Conservation (phyloP, 2,329 filamentous ascomycete genomes). For the Fusarium multiceps region DNA sequence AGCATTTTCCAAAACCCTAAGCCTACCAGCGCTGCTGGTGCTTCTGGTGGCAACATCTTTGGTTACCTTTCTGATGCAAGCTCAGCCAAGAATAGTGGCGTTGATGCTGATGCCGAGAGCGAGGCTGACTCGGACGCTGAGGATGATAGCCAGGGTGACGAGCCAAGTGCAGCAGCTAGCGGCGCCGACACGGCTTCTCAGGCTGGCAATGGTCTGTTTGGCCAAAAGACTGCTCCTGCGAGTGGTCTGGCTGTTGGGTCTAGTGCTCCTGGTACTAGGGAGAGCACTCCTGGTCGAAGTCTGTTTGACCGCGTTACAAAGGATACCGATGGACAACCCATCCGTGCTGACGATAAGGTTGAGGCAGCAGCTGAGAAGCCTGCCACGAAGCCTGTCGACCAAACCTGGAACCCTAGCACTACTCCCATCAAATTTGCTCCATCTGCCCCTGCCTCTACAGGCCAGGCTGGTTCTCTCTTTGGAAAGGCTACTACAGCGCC, state of each 20-base stretch:
- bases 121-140: slow-evolving; percentile 58
- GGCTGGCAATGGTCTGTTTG: slow-evolving; percentile 43
- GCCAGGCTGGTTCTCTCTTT: slow-evolving; percentile 50
- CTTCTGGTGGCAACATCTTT: slow-evolving; percentile 64
- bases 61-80: slow-evolving; percentile 68
- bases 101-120: slow-evolving; percentile 60
- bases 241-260: slow-evolving; percentile 46
- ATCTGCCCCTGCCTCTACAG: slow-evolving; percentile 44
- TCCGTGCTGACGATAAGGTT: slow-evolving; percentile 53
- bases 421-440: slow-evolving; percentile 67
- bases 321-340: slow-evolving; percentile 61
- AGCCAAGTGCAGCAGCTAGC: slow-evolving; percentile 57
- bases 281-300: slow-evolving; percentile 61
- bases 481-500: slow-evolving; percentile 46
- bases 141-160: slow-evolving; percentile 57
- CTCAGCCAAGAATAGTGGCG: slow-evolving; percentile 65
- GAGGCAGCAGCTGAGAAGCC: slow-evolving; percentile 43
- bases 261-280: slow-evolving; percentile 56
- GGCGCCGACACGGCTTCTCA: slow-evolving; percentile 55
- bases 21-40: slow-evolving; percentile 38
- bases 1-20: slow-evolving; percentile 59
- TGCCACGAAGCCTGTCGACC: slow-evolving; percentile 49
- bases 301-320: slow-evolving; percentile 67
- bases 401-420: slow-evolving; percentile 59
- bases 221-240: slow-evolving; percentile 48